These are phyloP conservation scores for Rossbeevera mucosa DNA, from an alignment of 768 basidiomycete species.

Conservation along the genomic window DNA sequence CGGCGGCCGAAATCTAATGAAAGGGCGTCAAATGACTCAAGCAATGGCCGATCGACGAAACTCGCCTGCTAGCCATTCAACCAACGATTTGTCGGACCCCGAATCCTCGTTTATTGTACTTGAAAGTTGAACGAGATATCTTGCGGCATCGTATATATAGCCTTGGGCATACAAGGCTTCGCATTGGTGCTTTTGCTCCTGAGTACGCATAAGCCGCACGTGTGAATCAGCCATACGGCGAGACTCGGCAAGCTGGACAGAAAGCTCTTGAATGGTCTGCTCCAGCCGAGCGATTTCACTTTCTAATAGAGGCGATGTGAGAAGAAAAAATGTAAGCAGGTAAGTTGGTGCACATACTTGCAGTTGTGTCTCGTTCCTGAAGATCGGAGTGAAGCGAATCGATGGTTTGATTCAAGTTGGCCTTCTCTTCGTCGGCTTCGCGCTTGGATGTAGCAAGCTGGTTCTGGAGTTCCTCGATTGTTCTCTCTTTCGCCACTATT, in stretches of 20 bases:
- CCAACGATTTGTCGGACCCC: not conserved
- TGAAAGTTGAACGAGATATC: not conserved
- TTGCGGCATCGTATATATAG: not conserved
- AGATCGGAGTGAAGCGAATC: not conserved
- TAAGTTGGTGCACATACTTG: not conserved
- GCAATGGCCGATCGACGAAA: not conserved
- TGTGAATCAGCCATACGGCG: not conserved
- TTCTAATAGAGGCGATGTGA: not conserved
- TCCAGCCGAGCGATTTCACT: not conserved
- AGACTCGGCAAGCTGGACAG: not conserved
- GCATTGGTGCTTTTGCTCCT: slow-evolving; percentile 6
- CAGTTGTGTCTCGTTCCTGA: not conserved
- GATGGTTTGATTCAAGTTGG: not conserved
- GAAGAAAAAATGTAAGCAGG: not conserved
- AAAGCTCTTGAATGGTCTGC: not conserved
- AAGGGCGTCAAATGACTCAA: not conserved
- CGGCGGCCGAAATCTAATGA: slow-evolving; percentile 2
- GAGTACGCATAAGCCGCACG: not conserved
- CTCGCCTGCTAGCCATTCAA: slow-evolving; percentile 8
- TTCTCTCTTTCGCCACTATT: not conserved
- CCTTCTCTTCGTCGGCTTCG: not conserved
- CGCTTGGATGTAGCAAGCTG: not conserved
- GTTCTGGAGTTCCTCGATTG: not conserved
- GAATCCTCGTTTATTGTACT: not conserved
- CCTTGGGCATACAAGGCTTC: slow-evolving; percentile 1